Evolutionary conservation across 352 stramenopile species (phyloP).

Genomic region (Sclerospora graminicola): DNA sequence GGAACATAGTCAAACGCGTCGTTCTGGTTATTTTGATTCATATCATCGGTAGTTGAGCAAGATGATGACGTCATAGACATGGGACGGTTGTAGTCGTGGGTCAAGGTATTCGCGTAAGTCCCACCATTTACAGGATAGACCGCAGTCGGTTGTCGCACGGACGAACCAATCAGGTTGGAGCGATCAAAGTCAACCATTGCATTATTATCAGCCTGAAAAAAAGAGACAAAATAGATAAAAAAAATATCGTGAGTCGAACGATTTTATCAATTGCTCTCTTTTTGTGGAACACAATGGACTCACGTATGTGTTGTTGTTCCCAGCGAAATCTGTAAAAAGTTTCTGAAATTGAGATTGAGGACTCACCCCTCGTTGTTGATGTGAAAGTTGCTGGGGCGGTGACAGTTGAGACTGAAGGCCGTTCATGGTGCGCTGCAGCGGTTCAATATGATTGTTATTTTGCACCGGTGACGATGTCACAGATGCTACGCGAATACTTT

Average conservation of each 20-base stretch:
- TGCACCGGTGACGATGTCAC: constrained; percentile 35
- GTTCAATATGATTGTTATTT: constrained; percentile 5
- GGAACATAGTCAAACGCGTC: constrained; percentile 41
- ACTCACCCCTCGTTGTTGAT: constrained; percentile 25
- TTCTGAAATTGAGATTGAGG: constrained; percentile 50
- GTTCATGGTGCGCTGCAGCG: constrained; percentile 13
- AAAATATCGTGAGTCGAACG: background rate
- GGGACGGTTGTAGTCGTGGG: constrained; percentile 16
- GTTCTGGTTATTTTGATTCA: constrained; percentile 23
- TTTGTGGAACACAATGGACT: constrained; percentile 7
- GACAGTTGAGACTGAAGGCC: constrained; percentile 12
- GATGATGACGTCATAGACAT: constrained; percentile 27
- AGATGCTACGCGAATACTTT: constrained; percentile 65
- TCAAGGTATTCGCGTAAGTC: constrained; percentile 25
- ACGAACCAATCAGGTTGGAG: constrained; percentile 29
- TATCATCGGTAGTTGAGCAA: constrained; percentile 13
- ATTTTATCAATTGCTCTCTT: background rate
- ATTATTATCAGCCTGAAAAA: constrained; percentile 16
- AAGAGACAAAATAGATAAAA: background rate
- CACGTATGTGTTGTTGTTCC: constrained; percentile 27
- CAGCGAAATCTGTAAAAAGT: constrained; percentile 30
- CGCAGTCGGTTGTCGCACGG: constrained; percentile 28
- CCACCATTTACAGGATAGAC: constrained; percentile 18
- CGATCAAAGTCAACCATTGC: constrained; percentile 41
- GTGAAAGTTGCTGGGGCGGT: constrained; percentile 10